A percentile compares a stretch with the other conserved stretches of the same genome.
phyloP scores from a whole-genome alignment of 306 rosid species.

The Chamaecrista fasciculata region DNA sequence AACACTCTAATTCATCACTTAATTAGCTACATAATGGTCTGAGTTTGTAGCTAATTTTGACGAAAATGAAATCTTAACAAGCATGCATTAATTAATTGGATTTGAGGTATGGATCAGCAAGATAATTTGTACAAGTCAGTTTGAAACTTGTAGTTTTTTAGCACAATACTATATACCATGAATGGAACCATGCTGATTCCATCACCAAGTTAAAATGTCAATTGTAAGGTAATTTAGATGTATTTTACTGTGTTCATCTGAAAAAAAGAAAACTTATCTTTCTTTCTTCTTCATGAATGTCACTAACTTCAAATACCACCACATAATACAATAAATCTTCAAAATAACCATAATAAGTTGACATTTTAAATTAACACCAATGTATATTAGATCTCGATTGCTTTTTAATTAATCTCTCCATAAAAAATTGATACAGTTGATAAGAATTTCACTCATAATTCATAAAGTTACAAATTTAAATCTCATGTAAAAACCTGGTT shows the following conservation, averaged over 20 bases:
- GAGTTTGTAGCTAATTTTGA: slow-evolving; percentile 19
- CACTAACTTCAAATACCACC: not conserved
- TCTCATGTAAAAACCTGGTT: no score
- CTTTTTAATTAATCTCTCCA: no score
- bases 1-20: slow-evolving; percentile 6
- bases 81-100: slow-evolving; percentile 23
- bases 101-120: slow-evolving; percentile 29
- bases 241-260: slow-evolving; percentile 14
- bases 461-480: no score
- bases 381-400: not conserved
- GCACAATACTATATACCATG: slow-evolving; percentile 17
- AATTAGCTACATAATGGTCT: not conserved
- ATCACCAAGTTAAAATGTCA: slow-evolving; percentile 48
- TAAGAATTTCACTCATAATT: no score
- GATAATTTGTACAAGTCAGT: slow-evolving; percentile 25
- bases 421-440: no score
- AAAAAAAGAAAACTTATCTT: no score
- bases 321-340: not conserved
- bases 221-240: slow-evolving; percentile 38
- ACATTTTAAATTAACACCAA: not conserved
- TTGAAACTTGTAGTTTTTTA: not conserved
- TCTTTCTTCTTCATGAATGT: not conserved
- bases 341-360: not conserved
- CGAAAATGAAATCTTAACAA: slow-evolving; percentile 31
- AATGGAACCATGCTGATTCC: slow-evolving; percentile 30